Conservation (phyloP, 495 filamentous ascomycete species). For the Jackrogersella multiformis region DNA sequence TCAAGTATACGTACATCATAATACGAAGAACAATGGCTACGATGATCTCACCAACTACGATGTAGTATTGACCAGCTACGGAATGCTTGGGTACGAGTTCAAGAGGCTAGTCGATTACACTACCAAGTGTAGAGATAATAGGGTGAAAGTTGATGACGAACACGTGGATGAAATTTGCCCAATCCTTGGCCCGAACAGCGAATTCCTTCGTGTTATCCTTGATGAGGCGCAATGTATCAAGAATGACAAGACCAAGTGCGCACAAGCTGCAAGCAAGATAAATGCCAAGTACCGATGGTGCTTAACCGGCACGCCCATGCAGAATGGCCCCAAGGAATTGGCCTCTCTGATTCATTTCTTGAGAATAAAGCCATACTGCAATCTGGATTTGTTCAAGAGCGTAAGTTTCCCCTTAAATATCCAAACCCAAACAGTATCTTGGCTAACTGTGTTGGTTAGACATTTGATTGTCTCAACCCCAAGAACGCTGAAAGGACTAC, state of each 20-base stretch:
- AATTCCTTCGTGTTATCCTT: slow-evolving; percentile 85
- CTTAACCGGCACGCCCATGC: slow-evolving; percentile 93
- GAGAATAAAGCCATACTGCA: slow-evolving; percentile 78
- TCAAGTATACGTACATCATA: slow-evolving; percentile 74
- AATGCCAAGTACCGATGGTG: slow-evolving; percentile 78
- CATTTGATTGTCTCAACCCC: slow-evolving; percentile 43
- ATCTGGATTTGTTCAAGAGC: slow-evolving; percentile 63
- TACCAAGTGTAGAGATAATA: slow-evolving; percentile 11
- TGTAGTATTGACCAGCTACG: slow-evolving; percentile 92
- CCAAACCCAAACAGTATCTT: neutral
- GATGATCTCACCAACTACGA: slow-evolving; percentile 71
- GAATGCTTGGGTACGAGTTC: slow-evolving; percentile 76
- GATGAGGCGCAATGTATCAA: slow-evolving; percentile 97
- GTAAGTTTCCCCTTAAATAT: slow-evolving; percentile 14
- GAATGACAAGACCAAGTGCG: slow-evolving; percentile 74
- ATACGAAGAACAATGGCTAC: slow-evolving; percentile 44
- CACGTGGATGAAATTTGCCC: slow-evolving; percentile 22
- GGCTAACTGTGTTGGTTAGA: slow-evolving; percentile 30
- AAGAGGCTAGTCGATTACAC: slow-evolving; percentile 55
- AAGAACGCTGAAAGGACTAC: neutral
- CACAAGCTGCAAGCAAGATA: slow-evolving; percentile 69
- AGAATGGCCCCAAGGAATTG: slow-evolving; percentile 84
- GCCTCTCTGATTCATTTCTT: slow-evolving; percentile 84
- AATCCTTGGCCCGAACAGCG: slow-evolving; percentile 70
- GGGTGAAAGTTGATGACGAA: slow-evolving; percentile 8